Evolutionary conservation across 2,329 filamentous ascomycete genomes (phyloP), one percentile per base, ranked within the genome.

Genomic region (Phialophora chinensis): DNA sequence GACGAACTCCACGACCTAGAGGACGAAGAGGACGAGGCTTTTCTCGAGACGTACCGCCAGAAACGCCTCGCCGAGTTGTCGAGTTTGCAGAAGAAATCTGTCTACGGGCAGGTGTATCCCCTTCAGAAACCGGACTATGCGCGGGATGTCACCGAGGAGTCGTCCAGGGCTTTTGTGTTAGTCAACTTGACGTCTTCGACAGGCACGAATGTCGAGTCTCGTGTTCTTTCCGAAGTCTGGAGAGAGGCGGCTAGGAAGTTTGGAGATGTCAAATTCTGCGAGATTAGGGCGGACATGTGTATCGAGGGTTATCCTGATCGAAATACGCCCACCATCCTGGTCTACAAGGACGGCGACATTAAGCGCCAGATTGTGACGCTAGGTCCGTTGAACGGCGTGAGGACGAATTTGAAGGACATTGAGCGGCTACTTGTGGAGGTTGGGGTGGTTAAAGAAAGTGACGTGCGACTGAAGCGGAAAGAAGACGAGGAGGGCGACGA

Each of bases 231-330:
- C 0, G 91, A 96, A 75, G 83, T 97, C 23, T 99, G 94, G 93
- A 85, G 90, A 42, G 88, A 93, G 74, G 85, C 95, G 49, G 94
- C 95, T 0, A 81, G 80, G 66, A 92, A 94, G 74, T 99, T 93
- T 75, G 92, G 93, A 23, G 94, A 99, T 71, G 83, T 99, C 78
- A 99, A 99, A 80, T 99, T 99, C 79, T 98, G 94, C 78, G 92
- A 98, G 81, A 98, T 99, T 72, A 87, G 90, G 72, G 95, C 90
- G 6, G 89, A 92, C 75, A 88, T 97, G 81, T 97, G 95, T 65
- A 97, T 99, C 73, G 95, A 98, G 77, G 92, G 92, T 49, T 99
- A 99, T 78, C 95, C 95, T 1, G 95, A 98, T 74, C 86, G 87
- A 65, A 99, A 99, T 77, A 97, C 93, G 65, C 95, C 95, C 1